Evolutionary conservation across 768 basidiomycete species (phyloP).

Genomic region (Suillus plorans): DNA sequence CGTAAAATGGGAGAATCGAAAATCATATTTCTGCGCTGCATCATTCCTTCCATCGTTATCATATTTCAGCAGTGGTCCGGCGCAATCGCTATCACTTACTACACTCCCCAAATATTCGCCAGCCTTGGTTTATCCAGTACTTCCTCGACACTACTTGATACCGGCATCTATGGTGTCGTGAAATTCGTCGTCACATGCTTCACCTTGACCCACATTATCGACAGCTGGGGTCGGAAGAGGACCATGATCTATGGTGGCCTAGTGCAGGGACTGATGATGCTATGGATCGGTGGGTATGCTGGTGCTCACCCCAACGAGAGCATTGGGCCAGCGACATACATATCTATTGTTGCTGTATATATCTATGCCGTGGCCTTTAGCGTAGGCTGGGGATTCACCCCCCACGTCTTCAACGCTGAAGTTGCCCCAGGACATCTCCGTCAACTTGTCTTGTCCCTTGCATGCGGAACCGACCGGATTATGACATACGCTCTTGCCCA

Average conservation of each 20-base stretch:
- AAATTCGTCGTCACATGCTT: slow-evolving; percentile 33
- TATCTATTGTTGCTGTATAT: slow-evolving; percentile 37
- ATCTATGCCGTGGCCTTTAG: slow-evolving; percentile 36
- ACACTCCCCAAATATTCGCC: slow-evolving; percentile 36
- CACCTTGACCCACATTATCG: slow-evolving; percentile 37
- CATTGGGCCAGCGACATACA: slow-evolving; percentile 31
- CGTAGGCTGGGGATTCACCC: slow-evolving; percentile 33
- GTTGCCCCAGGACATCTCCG: slow-evolving; percentile 38
- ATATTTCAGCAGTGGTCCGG: slow-evolving; percentile 42
- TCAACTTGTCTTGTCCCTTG: slow-evolving; percentile 30
- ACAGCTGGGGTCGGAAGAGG: slow-evolving; percentile 39
- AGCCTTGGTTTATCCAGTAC: slow-evolving; percentile 34
- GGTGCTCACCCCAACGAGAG: slow-evolving; percentile 28
- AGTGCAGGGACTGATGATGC: slow-evolving; percentile 35
- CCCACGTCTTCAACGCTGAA: slow-evolving; percentile 35
- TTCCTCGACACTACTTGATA: slow-evolving; percentile 35
- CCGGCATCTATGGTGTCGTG: slow-evolving; percentile 42
- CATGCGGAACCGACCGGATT: slow-evolving; percentile 33
- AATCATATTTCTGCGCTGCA: slow-evolving; percentile 28
- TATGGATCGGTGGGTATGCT: slow-evolving; percentile 35
- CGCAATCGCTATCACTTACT: slow-evolving; percentile 43
- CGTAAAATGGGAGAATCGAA: slow-evolving; percentile 34
- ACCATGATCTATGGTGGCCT: slow-evolving; percentile 37
- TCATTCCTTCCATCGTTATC: slow-evolving; percentile 33
- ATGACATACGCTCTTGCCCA: slow-evolving; percentile 39